phyloP scores from a whole-genome alignment of 257 asterid species.

The Solanum verrucosum region DNA sequence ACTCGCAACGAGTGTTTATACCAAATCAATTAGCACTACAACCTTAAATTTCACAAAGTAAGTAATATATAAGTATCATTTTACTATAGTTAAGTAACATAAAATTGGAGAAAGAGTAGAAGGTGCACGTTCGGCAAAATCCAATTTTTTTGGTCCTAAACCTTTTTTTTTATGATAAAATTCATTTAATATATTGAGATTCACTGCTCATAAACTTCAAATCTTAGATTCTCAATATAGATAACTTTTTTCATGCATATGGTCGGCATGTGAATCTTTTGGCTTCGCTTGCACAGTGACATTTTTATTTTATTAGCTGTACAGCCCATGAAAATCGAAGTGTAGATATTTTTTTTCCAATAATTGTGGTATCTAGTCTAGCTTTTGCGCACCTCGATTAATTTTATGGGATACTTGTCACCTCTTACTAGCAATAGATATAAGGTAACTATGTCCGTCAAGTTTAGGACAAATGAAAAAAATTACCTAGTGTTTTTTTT shows the following conservation, averaged over 20 bases:
- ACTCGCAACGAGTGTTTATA: neutral
- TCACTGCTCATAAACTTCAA: neutral
- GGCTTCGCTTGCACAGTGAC: neutral
- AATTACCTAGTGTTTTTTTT: too few relatives aligned
- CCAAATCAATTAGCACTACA: neutral
- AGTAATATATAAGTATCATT: neutral
- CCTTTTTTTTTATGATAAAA: neutral
- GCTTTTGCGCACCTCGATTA: neutral
- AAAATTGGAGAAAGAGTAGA: neutral
- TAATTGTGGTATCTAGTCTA: too few relatives aligned
- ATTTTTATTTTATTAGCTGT: constrained; percentile 12
- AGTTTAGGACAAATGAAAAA: too few relatives aligned
- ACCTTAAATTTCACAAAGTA: too few relatives aligned
- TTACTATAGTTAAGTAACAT: neutral
- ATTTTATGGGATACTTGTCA: too few relatives aligned
- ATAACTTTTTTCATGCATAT: neutral
- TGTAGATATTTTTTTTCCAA: neutral
- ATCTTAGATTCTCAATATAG: neutral
- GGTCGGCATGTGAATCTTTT: neutral
- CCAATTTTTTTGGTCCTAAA: neutral
- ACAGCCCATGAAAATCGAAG: neutral
- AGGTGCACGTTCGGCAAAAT: neutral
- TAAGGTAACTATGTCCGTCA: rapidly evolving
- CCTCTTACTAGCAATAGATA: neutral
- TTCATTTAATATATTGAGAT: neutral